phyloP scores from a whole-genome alignment of 805 yeast genomes.

The Candida khao-thaluensis region DNA sequence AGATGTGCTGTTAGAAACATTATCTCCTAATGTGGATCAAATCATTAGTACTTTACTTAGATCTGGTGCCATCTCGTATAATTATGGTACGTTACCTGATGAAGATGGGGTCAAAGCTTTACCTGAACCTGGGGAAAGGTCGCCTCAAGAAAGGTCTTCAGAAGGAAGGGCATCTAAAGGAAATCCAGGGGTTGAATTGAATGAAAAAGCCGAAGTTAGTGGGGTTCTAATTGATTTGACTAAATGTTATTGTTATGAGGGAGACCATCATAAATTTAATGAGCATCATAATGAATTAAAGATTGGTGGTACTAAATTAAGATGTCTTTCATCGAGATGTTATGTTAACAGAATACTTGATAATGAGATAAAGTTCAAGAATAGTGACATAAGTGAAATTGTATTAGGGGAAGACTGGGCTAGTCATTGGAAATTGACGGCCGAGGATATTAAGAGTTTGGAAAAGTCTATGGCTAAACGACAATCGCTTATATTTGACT shows the following conservation, averaged over 20 bases:
- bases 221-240: constrained; percentile 48
- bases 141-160: constrained; percentile 11
- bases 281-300: constrained; percentile 11
- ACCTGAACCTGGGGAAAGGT: constrained; percentile 9
- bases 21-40: constrained; percentile 51
- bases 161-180: constrained; percentile 12
- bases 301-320: constrained; percentile 12
- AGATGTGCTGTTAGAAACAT: constrained; percentile 47
- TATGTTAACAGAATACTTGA: constrained; percentile 31
- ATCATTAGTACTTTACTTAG: constrained; percentile 43
- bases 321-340: constrained; percentile 40
- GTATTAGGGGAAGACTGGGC: constrained; percentile 57
- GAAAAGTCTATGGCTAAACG: constrained; percentile 55
- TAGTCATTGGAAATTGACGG: constrained; percentile 60
- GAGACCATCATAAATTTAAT: constrained; percentile 18
- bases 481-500: constrained; percentile 75
- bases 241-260: constrained; percentile 43
- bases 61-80: constrained; percentile 42
- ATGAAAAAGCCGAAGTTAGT: constrained; percentile 21
- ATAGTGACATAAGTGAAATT: constrained; percentile 26
- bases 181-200: constrained; percentile 18
- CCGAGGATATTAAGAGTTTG: constrained; percentile 51
- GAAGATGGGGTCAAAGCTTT: constrained; percentile 13
- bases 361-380: constrained; percentile 24
- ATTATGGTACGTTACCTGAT: constrained; percentile 15